Percentiles rank a stretch among this genome's conserved stretches.
Evolutionary conservation across 768 basidiomycete genomes (phyloP).

Genomic region (Hortiboletus flavorubellus): DNA sequence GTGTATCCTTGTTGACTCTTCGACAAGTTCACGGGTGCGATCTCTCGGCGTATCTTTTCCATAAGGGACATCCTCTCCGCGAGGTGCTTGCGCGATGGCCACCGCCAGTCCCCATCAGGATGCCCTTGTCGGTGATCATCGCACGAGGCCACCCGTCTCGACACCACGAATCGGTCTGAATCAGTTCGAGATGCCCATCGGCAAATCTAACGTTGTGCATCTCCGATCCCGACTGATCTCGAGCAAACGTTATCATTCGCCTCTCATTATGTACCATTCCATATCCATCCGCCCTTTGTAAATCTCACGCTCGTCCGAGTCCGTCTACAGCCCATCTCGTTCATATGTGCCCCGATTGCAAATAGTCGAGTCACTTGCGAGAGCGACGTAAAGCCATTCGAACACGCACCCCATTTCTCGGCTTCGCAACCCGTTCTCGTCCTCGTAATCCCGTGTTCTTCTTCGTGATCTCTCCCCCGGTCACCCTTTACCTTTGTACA

Average conservation of each 20-base stretch:
- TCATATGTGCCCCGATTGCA: constrained; percentile 2
- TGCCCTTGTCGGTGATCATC: constrained; percentile 24
- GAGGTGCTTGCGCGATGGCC: constrained; percentile 22
- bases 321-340: no score
- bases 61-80: constrained; percentile 28
- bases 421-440: constrained; percentile 1
- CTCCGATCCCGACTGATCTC: constrained; percentile 32
- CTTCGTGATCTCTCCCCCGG: constrained; percentile 20
- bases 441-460: constrained; percentile 12
- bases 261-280: constrained; percentile 24
- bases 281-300: constrained; percentile 22
- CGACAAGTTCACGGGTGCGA: constrained; percentile 16
- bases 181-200: constrained; percentile 20
- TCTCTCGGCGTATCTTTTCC: constrained; percentile 31
- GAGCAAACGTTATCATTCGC: constrained; percentile 32
- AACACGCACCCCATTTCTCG: constrained; percentile 8
- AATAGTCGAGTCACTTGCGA: constrained; percentile 1
- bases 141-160: constrained; percentile 11
- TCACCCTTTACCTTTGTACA: constrained; percentile 15
- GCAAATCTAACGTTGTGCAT: constrained; percentile 32
- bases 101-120: constrained; percentile 17
- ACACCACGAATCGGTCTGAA: constrained; percentile 3
- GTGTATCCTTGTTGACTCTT: constrained; percentile 32
- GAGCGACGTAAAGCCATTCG: constrained; percentile 23
- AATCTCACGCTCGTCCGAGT: constrained; percentile 24